phyloP scores from a whole-genome alignment of 2,329 filamentous ascomycete genomes.

The Pseudopithomyces maydicus region DNA sequence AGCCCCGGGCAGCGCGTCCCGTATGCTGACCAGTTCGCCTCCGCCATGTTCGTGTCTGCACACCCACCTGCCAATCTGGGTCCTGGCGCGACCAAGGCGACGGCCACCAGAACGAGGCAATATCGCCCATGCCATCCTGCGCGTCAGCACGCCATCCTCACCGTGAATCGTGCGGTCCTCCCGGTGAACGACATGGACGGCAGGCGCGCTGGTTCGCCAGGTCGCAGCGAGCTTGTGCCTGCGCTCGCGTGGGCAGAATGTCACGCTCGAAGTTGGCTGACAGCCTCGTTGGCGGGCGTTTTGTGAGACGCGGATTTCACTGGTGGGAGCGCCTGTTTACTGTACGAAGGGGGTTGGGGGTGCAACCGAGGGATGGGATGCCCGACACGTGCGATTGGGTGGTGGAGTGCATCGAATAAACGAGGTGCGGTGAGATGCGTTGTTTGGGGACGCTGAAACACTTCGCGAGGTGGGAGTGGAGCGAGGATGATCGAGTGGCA shows the following conservation, averaged over 20 bases:
- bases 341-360: not conserved
- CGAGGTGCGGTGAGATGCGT: not conserved
- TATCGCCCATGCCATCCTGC: not conserved
- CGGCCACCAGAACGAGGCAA: not conserved
- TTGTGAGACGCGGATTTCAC: not conserved
- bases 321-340: not conserved
- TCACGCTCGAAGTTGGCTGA: not conserved
- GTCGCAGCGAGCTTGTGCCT: not conserved
- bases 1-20: not conserved
- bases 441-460: not conserved
- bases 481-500: too few relatives aligned
- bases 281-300: not conserved
- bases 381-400: not conserved
- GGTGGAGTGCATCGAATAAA: not conserved
- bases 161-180: not conserved
- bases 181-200: not conserved
- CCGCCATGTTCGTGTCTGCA: slow-evolving; percentile 7
- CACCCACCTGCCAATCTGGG: slow-evolving; percentile 10
- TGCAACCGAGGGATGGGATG: not conserved
- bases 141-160: not conserved
- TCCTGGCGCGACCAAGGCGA: not conserved
- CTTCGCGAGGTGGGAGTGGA: not conserved
- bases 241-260: slow-evolving; percentile 2
- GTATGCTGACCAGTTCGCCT: slow-evolving; percentile 3
- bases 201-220: too few relatives aligned